These are phyloP conservation scores for Cladophialophora psammophila DNA, from an alignment of 2,329 filamentous ascomycete genomes.

Conservation along the genomic window DNA sequence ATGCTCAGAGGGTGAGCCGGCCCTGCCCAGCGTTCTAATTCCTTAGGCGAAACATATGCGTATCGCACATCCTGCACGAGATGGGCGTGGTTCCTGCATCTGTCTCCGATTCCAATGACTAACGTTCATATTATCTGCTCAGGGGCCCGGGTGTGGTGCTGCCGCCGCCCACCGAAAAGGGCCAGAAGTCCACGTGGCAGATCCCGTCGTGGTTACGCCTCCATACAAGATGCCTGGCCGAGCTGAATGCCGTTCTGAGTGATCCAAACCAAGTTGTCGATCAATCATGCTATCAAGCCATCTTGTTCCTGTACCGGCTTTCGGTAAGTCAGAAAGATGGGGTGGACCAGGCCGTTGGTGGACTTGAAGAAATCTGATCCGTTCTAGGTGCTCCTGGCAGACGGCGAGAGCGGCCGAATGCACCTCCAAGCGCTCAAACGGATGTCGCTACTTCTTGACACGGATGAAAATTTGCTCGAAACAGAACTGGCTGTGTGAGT, in stretches of 20 bases:
- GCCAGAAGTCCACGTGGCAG: constrained; percentile 21
- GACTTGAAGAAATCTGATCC: constrained; percentile 4
- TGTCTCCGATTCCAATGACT: neutral
- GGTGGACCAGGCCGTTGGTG: no score
- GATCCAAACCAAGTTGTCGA: constrained; percentile 20
- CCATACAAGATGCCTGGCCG: constrained; percentile 31
- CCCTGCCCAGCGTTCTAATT: neutral
- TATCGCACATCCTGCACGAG: neutral
- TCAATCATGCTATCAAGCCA: constrained; percentile 31
- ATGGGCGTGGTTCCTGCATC: no score
- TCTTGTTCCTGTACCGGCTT: constrained; percentile 34
- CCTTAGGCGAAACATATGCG: neutral
- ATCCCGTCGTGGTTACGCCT: constrained; percentile 34
- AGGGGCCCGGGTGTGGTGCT: constrained; percentile 33
- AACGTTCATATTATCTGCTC: neutral
- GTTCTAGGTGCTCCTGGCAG: constrained; percentile 29
- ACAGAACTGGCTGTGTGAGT: constrained; percentile 33
- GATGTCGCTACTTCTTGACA: constrained; percentile 16
- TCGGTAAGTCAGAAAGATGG: constrained; percentile 24
- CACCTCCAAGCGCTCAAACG: constrained; percentile 29
- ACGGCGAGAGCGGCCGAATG: constrained; percentile 32
- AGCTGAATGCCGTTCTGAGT: constrained; percentile 28
- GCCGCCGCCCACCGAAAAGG: constrained; percentile 27
- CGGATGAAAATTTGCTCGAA: constrained; percentile 9
- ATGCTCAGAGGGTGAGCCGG: constrained; percentile 20